Evolutionary conservation across 1,139 yeast genomes (phyloP).

Genomic region (Taphrina populina): DNA sequence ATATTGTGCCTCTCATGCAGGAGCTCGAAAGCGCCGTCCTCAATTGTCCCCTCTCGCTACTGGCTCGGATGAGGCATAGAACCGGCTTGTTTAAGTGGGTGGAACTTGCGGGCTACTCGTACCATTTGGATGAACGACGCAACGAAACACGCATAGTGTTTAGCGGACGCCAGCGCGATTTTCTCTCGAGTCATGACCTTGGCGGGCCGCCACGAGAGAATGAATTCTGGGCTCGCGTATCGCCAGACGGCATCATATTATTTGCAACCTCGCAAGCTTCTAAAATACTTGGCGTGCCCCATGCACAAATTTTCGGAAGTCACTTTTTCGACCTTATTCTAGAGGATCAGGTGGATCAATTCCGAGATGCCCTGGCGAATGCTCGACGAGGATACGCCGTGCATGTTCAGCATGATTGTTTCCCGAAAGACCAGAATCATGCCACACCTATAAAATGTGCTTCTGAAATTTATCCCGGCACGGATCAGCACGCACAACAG

Average conservation of each 20-base stretch:
- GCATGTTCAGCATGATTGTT: background rate
- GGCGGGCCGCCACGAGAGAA: slow-evolving; percentile 6
- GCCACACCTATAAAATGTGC: background rate
- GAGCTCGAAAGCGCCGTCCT: slow-evolving; percentile 26
- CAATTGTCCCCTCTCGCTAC: slow-evolving; percentile 21
- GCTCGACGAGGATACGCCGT: slow-evolving; percentile 1
- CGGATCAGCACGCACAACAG: background rate
- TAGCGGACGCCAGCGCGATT: slow-evolving; percentile 1
- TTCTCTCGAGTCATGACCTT: slow-evolving; percentile 2
- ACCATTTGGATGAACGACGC: slow-evolving; percentile 24
- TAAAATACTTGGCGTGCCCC: slow-evolving; percentile 15
- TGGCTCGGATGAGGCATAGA: slow-evolving; percentile 33
- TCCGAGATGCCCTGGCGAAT: background rate
- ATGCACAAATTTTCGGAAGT: slow-evolving; percentile 7
- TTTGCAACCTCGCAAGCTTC: slow-evolving; percentile 5
- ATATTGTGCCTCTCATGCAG: slow-evolving; percentile 34
- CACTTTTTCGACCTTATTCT: background rate
- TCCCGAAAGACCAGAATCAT: background rate
- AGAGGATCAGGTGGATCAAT: background rate
- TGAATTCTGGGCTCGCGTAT: slow-evolving; percentile 35
- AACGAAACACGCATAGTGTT: slow-evolving; percentile 8
- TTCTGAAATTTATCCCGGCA: slow-evolving; percentile 9
- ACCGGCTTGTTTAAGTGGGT: slow-evolving; percentile 33
- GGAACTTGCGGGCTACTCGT: slow-evolving; percentile 33
- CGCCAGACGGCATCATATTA: slow-evolving; percentile 35